Conservation (phyloP, 2,329 filamentous ascomycete genomes). For the Colletotrichum shisoi region DNA sequence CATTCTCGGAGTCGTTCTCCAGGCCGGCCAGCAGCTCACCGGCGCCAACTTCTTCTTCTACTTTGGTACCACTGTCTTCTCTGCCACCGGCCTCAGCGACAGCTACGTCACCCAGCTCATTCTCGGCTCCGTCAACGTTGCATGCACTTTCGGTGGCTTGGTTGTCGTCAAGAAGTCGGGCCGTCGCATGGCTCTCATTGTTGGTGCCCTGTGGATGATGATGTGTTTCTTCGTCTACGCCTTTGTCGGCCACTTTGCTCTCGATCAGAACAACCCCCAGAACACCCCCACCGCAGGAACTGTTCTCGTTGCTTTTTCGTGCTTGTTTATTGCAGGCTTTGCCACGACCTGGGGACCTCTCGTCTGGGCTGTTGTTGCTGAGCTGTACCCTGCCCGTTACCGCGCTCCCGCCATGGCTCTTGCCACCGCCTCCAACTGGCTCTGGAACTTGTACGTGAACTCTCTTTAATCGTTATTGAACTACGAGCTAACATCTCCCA, state of each 20-base stretch:
- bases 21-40: slow-evolving; percentile 73
- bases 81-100: slow-evolving; percentile 69
- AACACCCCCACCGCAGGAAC: slow-evolving; percentile 61
- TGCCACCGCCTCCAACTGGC: slow-evolving; percentile 67
- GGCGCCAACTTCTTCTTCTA: slow-evolving; percentile 75
- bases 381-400: slow-evolving; percentile 69
- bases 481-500: slow-evolving; percentile 35
- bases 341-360: slow-evolving; percentile 76
- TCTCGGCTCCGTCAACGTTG: slow-evolving; percentile 71
- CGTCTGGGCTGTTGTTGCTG: slow-evolving; percentile 70
- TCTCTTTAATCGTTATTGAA: slow-evolving; percentile 49
- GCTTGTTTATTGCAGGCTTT: slow-evolving; percentile 72
- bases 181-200: slow-evolving; percentile 68
- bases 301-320: slow-evolving; percentile 72
- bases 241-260: slow-evolving; percentile 57
- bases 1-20: slow-evolving; percentile 67
- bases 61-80: slow-evolving; percentile 72
- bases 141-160: slow-evolving; percentile 70
- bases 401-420: slow-evolving; percentile 63
- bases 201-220: slow-evolving; percentile 69
- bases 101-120: slow-evolving; percentile 74
- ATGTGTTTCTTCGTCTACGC: slow-evolving; percentile 59
- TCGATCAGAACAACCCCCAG: slow-evolving; percentile 54
- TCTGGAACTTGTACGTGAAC: slow-evolving; percentile 69
- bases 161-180: slow-evolving; percentile 72